Conservation (phyloP, 129 eudicot genomes). For the Erigeron canadensis region DNA sequence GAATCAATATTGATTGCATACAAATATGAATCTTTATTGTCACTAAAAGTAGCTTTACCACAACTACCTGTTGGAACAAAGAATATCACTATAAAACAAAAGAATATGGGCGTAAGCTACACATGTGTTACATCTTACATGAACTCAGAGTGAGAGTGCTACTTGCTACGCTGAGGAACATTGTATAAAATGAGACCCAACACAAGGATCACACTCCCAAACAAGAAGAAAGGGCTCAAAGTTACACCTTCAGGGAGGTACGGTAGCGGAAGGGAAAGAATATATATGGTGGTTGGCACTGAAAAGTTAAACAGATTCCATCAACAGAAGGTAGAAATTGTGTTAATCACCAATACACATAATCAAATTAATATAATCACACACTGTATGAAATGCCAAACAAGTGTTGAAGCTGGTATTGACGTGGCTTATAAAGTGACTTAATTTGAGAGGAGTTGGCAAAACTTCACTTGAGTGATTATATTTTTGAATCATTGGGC, state of each 20-base stretch:
- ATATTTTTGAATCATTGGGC: neutral
- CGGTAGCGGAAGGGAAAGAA: constrained; percentile 82
- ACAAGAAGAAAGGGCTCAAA: constrained; percentile 65
- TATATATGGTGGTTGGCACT: constrained; percentile 79
- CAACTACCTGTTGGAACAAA: neutral
- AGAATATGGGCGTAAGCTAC: neutral
- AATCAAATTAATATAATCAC: too few species aligned
- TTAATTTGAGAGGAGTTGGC: neutral
- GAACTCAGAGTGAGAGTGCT: constrained; percentile 22
- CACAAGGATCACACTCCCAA: constrained; percentile 70
- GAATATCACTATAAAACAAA: constrained; percentile 7
- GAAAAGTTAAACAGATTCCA: constrained; percentile 25
- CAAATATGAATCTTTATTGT: neutral
- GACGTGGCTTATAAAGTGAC: neutral
- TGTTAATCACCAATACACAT: too few species aligned
- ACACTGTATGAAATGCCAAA: too few species aligned
- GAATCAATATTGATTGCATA: neutral
- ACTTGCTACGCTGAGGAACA: constrained; percentile 44
- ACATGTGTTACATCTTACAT: constrained; percentile 27
- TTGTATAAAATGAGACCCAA: constrained; percentile 75
- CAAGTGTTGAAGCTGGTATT: neutral
- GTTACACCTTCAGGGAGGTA: constrained; percentile 68
- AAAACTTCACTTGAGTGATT: neutral
- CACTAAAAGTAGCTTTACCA: neutral
- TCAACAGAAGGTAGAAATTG: neutral